Conservation (phyloP, 208 protist species). For the Porcisia deanei region DNA sequence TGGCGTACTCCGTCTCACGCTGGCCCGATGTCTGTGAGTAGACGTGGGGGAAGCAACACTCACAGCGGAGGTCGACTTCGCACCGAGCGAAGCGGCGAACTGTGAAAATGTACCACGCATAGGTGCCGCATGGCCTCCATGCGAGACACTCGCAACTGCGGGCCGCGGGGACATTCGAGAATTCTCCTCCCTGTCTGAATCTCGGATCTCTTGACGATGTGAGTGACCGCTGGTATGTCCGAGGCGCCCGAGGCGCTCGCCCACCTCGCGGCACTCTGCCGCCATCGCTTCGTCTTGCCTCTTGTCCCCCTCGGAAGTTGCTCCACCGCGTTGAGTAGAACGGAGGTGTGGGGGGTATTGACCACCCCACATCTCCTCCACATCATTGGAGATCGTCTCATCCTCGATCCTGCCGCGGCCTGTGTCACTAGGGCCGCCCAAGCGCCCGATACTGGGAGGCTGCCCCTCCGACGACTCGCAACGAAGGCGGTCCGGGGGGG, state of each 20-base stretch:
- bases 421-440: neutral
- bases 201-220: neutral
- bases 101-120: neutral
- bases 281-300: neutral
- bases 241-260: neutral
- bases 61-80: neutral
- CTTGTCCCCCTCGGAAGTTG: neutral
- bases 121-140: neutral
- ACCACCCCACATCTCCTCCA: neutral
- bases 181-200: neutral
- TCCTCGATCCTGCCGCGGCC: neutral
- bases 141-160: no score
- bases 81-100: neutral
- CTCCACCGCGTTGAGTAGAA: neutral
- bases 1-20: neutral
- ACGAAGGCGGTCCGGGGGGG: neutral
- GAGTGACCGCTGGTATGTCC: neutral
- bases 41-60: neutral
- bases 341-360: neutral
- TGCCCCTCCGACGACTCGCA: neutral
- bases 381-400: neutral
- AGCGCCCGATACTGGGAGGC: neutral
- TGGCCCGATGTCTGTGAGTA: slow-evolving; percentile 4
- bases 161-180: neutral
- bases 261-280: neutral